Evolutionary conservation across 257 asterid genomes (phyloP), one percentile per base, ranked within the genome.

Genomic region (Plantago ovata): DNA sequence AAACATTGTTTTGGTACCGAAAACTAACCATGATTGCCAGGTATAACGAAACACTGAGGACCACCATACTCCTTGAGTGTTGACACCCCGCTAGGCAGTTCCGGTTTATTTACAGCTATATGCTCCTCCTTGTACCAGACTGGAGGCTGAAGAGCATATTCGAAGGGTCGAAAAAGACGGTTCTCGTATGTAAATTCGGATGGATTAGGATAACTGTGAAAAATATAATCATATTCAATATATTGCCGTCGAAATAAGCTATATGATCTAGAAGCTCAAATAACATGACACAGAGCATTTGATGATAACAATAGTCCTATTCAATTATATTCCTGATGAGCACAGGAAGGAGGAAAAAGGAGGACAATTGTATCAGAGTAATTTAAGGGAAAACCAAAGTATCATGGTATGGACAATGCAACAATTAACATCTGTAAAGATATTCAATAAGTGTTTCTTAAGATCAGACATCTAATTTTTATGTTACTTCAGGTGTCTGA

Each of bases 101-200:
- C 98, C 19, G 97, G 98, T 77, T 93, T 93, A 58, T 76, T 75
- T n/a, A 81, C 94, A 54, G 97, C 95, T 67, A 93, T 76, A 62
- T 86, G 97, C 61, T 89, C 96, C 75, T 77, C 87, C 63, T 82
- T 93, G 65, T 85, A 93, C 86, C 94, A 89, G 39, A 60, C 48
- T 13, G 98, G 98, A 60, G 97, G 95, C 69, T 89, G 97, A 72
- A 93, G 95, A 65, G 98, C 97, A 82, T 89, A 82, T 65, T 93
- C 96, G 72, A 93, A 93, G 10, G 97, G 97, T 23, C 85, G 90
- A 69, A 93, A 93, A 57, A 93, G 85, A 55, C 99, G 97, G 55
- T 67, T 86, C 75, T 93, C 97, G 50, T 93, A 93, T n/a, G 97
- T 76, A 68, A 84, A 93, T 39, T 80, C 76, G 69, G 99, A 89